Conservation (phyloP, 208 protist genomes). For the Strigomonas oncopelti region DNA sequence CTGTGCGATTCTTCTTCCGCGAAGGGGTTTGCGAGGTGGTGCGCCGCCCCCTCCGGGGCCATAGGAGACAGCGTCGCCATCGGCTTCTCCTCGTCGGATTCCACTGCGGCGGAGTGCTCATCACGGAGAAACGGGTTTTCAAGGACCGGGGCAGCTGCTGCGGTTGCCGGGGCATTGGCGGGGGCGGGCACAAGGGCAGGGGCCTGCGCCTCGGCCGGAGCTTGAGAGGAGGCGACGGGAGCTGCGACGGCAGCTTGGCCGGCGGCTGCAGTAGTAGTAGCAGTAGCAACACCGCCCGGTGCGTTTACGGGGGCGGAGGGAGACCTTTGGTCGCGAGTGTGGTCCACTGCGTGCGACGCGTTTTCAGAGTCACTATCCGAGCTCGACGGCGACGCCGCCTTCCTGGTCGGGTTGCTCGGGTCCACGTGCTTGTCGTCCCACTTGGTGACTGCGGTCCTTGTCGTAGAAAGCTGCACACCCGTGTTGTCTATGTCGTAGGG, state of each 20-base stretch:
- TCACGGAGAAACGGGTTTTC: not conserved
- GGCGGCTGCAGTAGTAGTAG: too few relatives aligned
- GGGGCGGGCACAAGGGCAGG: too few relatives aligned
- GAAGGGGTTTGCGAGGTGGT: not conserved
- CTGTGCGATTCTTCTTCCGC: not conserved
- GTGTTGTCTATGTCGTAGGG: slow-evolving; percentile 62
- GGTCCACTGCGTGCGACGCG: not conserved
- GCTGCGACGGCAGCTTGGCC: too few relatives aligned
- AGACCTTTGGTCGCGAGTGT: not conserved
- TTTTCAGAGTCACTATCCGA: slow-evolving; percentile 8
- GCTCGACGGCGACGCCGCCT: not conserved
- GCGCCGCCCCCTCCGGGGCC: not conserved
- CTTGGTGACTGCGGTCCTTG: not conserved
- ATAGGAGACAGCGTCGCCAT: not conserved
- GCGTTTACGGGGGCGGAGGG: not conserved
- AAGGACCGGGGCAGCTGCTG: not conserved
- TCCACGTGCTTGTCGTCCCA: not conserved
- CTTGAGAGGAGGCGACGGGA: too few relatives aligned
- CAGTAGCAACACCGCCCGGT: not conserved
- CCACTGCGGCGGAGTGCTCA: not conserved
- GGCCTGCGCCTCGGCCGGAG: too few relatives aligned
- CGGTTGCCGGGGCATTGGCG: too few relatives aligned
- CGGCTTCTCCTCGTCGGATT: not conserved
- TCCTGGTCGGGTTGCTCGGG: not conserved
- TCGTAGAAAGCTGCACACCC: not conserved